These are phyloP conservation scores for Fomitopsis betulina DNA, from an alignment of 1,284 basidiomycete genomes.

Conservation along the genomic window DNA sequence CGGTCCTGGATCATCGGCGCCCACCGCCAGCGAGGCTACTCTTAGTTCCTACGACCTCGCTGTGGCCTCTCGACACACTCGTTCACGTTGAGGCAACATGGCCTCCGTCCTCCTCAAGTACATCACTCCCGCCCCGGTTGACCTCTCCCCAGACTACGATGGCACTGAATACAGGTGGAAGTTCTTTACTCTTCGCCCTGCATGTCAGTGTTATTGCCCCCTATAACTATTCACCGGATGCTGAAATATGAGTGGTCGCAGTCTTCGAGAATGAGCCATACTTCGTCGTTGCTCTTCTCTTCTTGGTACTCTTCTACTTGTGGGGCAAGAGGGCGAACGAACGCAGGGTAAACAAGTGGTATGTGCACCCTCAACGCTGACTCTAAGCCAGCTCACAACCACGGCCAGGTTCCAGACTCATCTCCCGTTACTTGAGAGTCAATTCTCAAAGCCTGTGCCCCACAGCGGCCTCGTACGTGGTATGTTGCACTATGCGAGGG, in stretches of 20 bases:
- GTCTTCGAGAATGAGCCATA: constrained; percentile 66
- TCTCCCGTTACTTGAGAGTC: constrained; percentile 48
- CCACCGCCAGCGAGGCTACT: constrained; percentile 3
- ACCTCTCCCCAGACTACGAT: constrained; percentile 42
- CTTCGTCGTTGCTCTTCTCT: constrained; percentile 47
- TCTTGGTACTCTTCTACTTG: constrained; percentile 51
- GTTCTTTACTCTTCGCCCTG: constrained; percentile 76
- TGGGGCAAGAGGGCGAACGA: constrained; percentile 53
- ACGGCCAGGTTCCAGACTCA: constrained; percentile 52
- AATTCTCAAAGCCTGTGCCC: constrained; percentile 62
- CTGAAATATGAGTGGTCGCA: constrained; percentile 15
- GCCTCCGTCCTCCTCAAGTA: constrained; percentile 14
- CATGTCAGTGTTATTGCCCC: constrained; percentile 44
- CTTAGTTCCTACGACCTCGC: background rate
- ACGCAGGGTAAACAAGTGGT: constrained; percentile 56
- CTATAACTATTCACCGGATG: constrained; percentile 2
- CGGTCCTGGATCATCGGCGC: background rate
- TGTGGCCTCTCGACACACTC: background rate
- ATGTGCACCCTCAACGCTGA: background rate
- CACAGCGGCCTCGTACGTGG: constrained; percentile 29
- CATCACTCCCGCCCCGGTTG: constrained; percentile 34
- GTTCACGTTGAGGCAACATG: constrained; percentile 5
- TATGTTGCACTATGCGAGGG: constrained; percentile 7
- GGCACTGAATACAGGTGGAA: constrained; percentile 71
- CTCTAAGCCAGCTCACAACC: background rate